These are phyloP conservation scores for Paramecium octaurelia DNA, from an alignment of 73 alveolate species.

Conservation along the genomic window DNA sequence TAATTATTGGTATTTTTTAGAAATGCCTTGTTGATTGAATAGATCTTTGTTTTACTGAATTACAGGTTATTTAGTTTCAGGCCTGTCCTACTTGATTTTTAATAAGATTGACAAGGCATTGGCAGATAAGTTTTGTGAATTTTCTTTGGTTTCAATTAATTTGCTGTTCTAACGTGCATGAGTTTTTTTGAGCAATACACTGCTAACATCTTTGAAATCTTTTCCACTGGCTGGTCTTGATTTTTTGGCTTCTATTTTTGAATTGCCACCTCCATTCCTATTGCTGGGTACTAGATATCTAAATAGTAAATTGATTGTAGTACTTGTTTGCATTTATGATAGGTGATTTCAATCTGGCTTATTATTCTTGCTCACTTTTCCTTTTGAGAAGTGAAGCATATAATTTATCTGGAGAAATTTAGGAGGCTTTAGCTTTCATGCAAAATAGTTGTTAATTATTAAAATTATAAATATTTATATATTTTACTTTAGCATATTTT, in stretches of 20 bases:
- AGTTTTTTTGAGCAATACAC: constrained; percentile 10
- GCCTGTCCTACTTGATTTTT: background rate
- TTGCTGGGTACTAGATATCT: background rate
- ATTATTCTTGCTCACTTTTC: constrained; percentile 8
- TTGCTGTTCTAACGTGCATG: constrained; percentile 56
- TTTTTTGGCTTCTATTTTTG: constrained; percentile 37
- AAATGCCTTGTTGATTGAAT: background rate
- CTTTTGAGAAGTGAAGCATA: constrained; percentile 21
- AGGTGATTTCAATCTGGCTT: background rate
- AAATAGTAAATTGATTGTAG: background rate
- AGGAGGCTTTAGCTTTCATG: background rate
- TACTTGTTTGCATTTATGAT: background rate
- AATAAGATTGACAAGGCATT: background rate
- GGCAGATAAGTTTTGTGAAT: background rate
- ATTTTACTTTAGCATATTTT: background rate
- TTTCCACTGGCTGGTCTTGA: background rate
- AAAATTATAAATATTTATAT: background rate
- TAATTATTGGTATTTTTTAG: constrained; percentile 18
- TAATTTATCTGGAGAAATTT: constrained; percentile 26
- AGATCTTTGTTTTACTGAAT: background rate
- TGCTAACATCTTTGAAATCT: background rate
- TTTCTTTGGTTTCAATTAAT: constrained; percentile 30
- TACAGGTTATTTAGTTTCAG: background rate
- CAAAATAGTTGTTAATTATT: background rate
- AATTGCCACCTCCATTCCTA: background rate